Evolutionary conservation across 1,284 basidiomycete species (phyloP).

Genomic region (Neonothopanus nambi): DNA sequence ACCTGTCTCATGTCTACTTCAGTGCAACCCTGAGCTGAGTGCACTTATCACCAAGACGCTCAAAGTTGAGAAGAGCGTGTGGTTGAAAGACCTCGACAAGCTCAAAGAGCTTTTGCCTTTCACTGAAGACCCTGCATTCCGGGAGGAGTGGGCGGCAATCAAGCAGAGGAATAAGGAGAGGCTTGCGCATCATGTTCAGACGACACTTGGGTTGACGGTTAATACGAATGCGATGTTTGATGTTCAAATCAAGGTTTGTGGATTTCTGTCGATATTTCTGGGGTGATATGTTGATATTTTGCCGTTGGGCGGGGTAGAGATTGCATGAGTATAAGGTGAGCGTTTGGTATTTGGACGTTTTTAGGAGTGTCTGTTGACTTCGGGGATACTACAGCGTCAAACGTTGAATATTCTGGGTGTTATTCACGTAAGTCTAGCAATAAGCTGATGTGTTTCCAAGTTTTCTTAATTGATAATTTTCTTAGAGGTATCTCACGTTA

Average conservation of each 20-base stretch:
- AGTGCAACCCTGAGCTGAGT: conserved; percentile 88
- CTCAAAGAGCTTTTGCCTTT: conserved; percentile 69
- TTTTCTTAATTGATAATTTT: conserved; percentile 11
- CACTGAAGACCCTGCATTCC: conserved; percentile 74
- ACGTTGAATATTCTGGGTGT: conserved; percentile 85
- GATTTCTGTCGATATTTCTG: conserved; percentile 2
- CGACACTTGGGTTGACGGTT: conserved; percentile 71
- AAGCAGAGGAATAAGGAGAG: conserved; percentile 88
- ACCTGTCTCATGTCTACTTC: not conserved
- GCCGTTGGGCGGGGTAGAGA: conserved; percentile 42
- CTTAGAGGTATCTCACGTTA: conserved; percentile 75
- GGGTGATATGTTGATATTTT: conserved; percentile 7
- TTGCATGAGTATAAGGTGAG: conserved; percentile 85
- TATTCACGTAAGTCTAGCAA: conserved; percentile 62
- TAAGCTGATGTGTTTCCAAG: conserved; percentile 1
- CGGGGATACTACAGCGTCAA: conserved; percentile 59
- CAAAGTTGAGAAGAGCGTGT: conserved; percentile 68
- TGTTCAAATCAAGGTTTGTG: conserved; percentile 83
- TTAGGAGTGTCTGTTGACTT: not conserved
- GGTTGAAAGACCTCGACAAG: conserved; percentile 79
- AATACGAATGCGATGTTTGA: conserved; percentile 87
- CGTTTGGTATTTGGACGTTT: conserved; percentile 8
- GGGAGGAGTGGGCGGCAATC: conserved; percentile 76
- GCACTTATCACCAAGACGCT: conserved; percentile 82
- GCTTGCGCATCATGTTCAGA: conserved; percentile 76